Base-by-base conservation (phyloP, 805 yeast species). In the Wickerhamiella cacticola region DNA sequence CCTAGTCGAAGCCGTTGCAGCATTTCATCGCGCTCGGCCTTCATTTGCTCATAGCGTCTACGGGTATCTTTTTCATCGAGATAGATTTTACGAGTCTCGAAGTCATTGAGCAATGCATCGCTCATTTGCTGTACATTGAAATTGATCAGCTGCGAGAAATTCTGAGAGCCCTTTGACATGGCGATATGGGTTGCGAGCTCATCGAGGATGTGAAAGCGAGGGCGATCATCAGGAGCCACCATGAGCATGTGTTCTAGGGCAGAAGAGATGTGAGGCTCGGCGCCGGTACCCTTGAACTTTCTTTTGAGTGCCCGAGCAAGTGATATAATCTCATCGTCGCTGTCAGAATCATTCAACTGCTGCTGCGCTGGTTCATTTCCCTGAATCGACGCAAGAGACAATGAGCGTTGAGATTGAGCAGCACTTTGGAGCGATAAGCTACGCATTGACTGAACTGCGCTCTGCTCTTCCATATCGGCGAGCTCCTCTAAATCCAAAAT, bases 81-180 rank as follows among this genome's bases (percentile, higher is more conserved):
- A 48, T 68, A 72, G 52, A 95, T 94, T 51, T 82, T 72, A 46
- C 78, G 70, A 10, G 94, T 94, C 64, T 80, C 79, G 47, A 85
- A 94, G 61, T 89, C 96, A 0, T 95, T 83, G 55, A 79, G 79
- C 58, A 88, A 70, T 23, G 82, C 73, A 38, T 85, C 79, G 50
- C 77, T 70, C 41, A 89, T 67, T 48, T 78, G 70, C 57, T 83
- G 86, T 29, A 88, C 78, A 1, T 94, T 84, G 42, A 82, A 76
- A 46, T 81, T 83, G 53, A 85, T 71, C 13, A 84, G 39, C 21
- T 50, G 44, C 18, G 40, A 31, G 9, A 49, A 77, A n/a, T 79
- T 70, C 42, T 79, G 82, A 46, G 75, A 74, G 9, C 72, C 69
- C 1, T 67, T 65, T 10, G 49, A 26, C 48, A 56, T 50, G 57